Percentiles rank a stretch among this genome's conserved stretches.
These are phyloP conservation scores for Gamsiella multidivaricata DNA, from an alignment of 192 early-diverging fungal genomes.

Conservation along the genomic window DNA sequence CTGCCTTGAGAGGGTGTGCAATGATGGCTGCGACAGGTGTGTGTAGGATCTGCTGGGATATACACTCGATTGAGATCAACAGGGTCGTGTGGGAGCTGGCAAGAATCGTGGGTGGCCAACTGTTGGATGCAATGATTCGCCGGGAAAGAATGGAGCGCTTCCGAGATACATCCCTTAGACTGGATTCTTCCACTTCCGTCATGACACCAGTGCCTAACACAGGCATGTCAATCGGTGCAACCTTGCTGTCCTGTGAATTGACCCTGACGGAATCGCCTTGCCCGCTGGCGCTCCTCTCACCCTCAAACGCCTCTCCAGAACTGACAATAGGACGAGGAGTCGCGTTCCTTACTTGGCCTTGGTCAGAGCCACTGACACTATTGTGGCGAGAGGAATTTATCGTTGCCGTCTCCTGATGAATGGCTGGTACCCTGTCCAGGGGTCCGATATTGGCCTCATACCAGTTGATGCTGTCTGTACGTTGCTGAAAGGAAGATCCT, in stretches of 20 bases:
- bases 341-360: not conserved
- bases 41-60: conserved; percentile 63
- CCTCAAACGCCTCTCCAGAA: not conserved
- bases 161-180: conserved; percentile 15
- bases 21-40: conserved; percentile 59
- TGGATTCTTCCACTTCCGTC: conserved; percentile 4
- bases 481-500: not conserved
- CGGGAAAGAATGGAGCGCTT: conserved; percentile 45
- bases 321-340: not conserved
- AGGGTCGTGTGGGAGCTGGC: conserved; percentile 66
- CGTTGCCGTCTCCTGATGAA: not conserved
- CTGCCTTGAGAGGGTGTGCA: conserved; percentile 50
- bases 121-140: conserved; percentile 67
- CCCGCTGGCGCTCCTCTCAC: not conserved
- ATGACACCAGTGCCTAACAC: not conserved
- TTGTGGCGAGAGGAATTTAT: conserved; percentile 27
- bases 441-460: conserved; percentile 46
- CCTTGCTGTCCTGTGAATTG: not conserved
- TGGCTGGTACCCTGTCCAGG: conserved; percentile 17
- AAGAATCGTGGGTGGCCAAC: conserved; percentile 72
- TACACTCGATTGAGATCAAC: conserved; percentile 62
- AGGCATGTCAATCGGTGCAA: conserved; percentile 19
- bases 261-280: not conserved
- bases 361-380: conserved; percentile 17
- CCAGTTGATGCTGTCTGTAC: conserved; percentile 5